phyloP scores from a whole-genome alignment of 2,329 filamentous ascomycete species.

The Epichloe elymi region DNA sequence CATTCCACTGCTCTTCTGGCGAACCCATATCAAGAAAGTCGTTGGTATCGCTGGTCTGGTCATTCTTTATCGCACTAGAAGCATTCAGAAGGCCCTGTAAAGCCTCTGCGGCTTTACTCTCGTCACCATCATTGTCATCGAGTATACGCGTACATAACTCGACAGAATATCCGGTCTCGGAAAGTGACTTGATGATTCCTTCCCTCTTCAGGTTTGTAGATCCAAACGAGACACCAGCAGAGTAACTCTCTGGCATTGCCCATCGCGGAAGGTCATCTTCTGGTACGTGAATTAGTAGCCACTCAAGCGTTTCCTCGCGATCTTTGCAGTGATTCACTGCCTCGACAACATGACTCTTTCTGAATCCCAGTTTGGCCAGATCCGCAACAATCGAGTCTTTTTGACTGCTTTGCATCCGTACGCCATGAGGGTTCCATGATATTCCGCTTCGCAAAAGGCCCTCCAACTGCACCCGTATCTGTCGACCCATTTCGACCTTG shows the following conservation, averaged over 20 bases:
- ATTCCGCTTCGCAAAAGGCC: constrained; percentile 62
- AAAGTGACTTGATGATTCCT: constrained; percentile 67
- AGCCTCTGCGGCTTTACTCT: constrained; percentile 63
- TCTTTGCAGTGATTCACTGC: constrained; percentile 81
- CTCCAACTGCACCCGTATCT: constrained; percentile 68
- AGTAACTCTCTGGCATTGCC: constrained; percentile 85
- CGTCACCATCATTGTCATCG: constrained; percentile 56
- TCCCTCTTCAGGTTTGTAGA: constrained; percentile 72
- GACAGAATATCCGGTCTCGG: constrained; percentile 69
- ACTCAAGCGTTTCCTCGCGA: constrained; percentile 83
- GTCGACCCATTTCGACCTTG: constrained; percentile 84
- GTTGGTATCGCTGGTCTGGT: constrained; percentile 15
- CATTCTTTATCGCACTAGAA: constrained; percentile 6
- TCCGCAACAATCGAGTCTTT: constrained; percentile 55
- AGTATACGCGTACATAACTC: constrained; percentile 74
- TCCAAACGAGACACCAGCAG: constrained; percentile 77
- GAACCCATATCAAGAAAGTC: constrained; percentile 35
- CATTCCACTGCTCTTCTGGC: constrained; percentile 60
- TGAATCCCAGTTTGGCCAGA: constrained; percentile 68
- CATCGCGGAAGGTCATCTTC: constrained; percentile 92
- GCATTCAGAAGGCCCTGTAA: constrained; percentile 46
- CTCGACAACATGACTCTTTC: constrained; percentile 80
- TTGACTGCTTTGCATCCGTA: constrained; percentile 47
- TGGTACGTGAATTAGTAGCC: constrained; percentile 91
- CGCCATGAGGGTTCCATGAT: constrained; percentile 73